Evolutionary conservation across 306 rosid genomes (phyloP), one percentile per base, ranked within the genome.

Genomic region (Fragaria ananassa): DNA sequence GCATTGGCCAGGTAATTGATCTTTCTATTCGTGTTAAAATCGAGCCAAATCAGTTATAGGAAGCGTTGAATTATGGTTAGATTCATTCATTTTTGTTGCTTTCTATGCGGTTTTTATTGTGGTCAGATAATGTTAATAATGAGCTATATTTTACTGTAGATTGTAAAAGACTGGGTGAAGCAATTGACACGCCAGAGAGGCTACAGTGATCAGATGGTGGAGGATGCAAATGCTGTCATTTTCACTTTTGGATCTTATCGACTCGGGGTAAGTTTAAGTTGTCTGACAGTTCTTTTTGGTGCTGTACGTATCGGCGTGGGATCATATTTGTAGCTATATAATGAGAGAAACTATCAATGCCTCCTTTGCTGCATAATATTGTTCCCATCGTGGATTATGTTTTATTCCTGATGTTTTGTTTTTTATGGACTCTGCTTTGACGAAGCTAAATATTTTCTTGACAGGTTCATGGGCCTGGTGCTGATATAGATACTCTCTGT

Each of bases 141-240:
- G 37, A 74, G 74, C 70, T 79, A 37, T 64, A 39, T 23, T 84
- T 80, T 74, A 8, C 39, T 84, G 81, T 85, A 95, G 99, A 85
- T 89, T 79, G 96, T 88, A 23, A 95, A 95, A 86, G 81, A 72
- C 80, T 95, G 99, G 99, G 99, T 95, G 87, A 92, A 90, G 90
- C 90, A 81, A 76, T 75, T 92, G 83, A 95, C 99, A 2, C 88
- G 84, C 80, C 88, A 77, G 76, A 91, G 96, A 79, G 97, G 99
- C 81, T 92, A 92, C 80, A 84, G 96, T 1, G 99, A 95, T 76
- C 99, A 95, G 92, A 95, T 88, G 97, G 97, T 89, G 81, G 96
- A 92, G 88, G 96, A 90, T 18, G 97, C 97, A 46, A 95, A 92
- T 76, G 97, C 97, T n/a, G 83, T 86, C 70, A 92, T 95, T 83